Base-by-base conservation (phyloP, 169 alveolate species). In the Eimeria acervulina region DNA sequence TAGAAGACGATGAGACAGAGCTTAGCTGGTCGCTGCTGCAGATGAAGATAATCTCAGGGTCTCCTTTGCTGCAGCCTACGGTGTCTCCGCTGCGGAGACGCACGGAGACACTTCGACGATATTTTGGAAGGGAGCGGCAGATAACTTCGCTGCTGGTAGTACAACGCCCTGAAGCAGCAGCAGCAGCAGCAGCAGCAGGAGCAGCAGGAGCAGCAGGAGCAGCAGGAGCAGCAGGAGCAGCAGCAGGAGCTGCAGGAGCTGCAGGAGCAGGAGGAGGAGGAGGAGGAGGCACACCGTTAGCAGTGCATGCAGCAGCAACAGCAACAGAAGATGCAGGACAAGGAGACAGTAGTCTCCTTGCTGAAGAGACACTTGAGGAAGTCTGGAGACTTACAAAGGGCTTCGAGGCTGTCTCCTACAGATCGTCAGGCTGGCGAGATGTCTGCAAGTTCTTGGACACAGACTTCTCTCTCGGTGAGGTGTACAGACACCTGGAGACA, bases 21-120 rank as follows among this genome's bases (percentile, higher is more conserved):
- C 63, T 21, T 13, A 10, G 31, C 44, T 47, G 38, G 42, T 23
- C 15, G 19, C 68, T 80, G 90, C 70, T 80, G 90, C 90, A 80
- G 90, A 38, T 80, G 90, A 28, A 52, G 68, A 51, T 80, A 52
- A 38, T 80, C 23, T 80, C 90, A 4, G 90, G 90, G 90, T 23
- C 63, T 33, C 68, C 68, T 33, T 70, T 80, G 63, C 90, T 80
- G 90, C 90, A 15, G 90, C 90, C 90, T 1, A 47, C 63, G 8
- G n/a, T 5, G 70, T 80, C 90, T 44, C 90, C 70, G 5, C 6
- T 80, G 17, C 2, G 90, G 70, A 38, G 52, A 59, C 63, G 68
- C 44, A 44, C 90, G 42, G 90, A 80, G 52, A 44, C 68, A 23
- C 63, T 80, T 51, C 17, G 68, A 38, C 90, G 4, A 6, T 38